Base-by-base conservation (phyloP, 371 early-diverging fungal species). In the Haplosporangium sp. region DNA sequence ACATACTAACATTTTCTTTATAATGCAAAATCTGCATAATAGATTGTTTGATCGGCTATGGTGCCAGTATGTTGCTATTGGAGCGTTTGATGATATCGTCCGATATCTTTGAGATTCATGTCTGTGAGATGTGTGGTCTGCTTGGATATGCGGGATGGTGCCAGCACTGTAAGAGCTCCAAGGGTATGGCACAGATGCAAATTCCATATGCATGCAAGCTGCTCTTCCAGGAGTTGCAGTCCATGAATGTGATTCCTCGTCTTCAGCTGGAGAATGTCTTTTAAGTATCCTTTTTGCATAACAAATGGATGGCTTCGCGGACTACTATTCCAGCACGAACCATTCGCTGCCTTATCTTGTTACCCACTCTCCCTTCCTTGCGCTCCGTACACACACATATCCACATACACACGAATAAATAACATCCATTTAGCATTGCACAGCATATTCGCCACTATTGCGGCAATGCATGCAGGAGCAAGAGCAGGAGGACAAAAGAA, bases 41-140 rank as follows among this genome's bases (percentile, higher is more conserved):
- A 76, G 99, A 99, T 89, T 98, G 95, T 87, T 82, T 99, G 74
- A 97, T 99, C 81, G 99, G 98, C 70, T 98, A 99, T 86, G 99
- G 99, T 63, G 96, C 99, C 14, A 91, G 95, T 58, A 91, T 92
- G 83, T 85, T 99, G 23, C 82, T 99, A 37, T 88, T 96, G 48
- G 99, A 99, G 81, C 91, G 99, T 62, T 86, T 99, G 50, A 93
- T 99, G 94, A 87, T 93, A 53, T 96, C 96, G 36, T 95, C 96
- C 6, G 99, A 99, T 85, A 92, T 88, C 8, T 99, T 97, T 85
- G 96, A 96, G 73, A 92, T 95, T 12, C 91, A 94, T 80, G 93
- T 97, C 6, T 99, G 99, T 81, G 88, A 92, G 64, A 81, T 87
- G 59, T 99, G 99, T 83, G 98, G 99, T 46, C 82, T 99, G 47